Evolutionary conservation across 2,329 filamentous ascomycete genomes (phyloP).

Genomic region (Pyrenophora graminea): DNA sequence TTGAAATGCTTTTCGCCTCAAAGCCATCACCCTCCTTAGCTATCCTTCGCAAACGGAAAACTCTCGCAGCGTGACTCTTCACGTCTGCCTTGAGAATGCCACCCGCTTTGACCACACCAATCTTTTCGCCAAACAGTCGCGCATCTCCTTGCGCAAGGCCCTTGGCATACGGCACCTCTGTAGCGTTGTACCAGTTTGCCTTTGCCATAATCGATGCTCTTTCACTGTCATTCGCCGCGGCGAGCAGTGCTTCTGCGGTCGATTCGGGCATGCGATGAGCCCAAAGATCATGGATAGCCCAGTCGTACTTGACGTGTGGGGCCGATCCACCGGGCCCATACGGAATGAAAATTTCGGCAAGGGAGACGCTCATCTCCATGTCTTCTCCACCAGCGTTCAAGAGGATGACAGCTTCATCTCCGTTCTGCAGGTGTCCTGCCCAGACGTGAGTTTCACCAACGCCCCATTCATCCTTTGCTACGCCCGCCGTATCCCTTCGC

Average conservation of each 20-base stretch:
- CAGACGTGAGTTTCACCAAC: slow-evolving; percentile 34
- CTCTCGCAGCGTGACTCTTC: slow-evolving; percentile 27
- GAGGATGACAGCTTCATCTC: slow-evolving; percentile 28
- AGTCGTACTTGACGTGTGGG: slow-evolving; percentile 28
- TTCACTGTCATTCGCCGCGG: slow-evolving; percentile 12
- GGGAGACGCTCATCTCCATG: slow-evolving; percentile 25
- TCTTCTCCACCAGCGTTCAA: slow-evolving; percentile 26
- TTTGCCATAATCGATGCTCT: slow-evolving; percentile 20
- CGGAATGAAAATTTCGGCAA: slow-evolving; percentile 30
- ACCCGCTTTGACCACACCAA: slow-evolving; percentile 27
- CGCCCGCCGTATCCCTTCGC: slow-evolving; percentile 20
- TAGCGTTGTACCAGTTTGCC: slow-evolving; percentile 30
- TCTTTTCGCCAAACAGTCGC: slow-evolving; percentile 29
- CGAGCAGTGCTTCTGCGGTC: slow-evolving; percentile 21
- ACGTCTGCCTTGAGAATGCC: slow-evolving; percentile 22
- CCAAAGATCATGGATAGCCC: slow-evolving; percentile 33
- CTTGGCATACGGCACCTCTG: slow-evolving; percentile 24
- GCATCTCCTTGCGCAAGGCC: slow-evolving; percentile 23
- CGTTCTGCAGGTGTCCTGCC: slow-evolving; percentile 27
- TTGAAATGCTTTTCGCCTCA: slow-evolving; percentile 28
- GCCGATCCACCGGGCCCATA: slow-evolving; percentile 32
- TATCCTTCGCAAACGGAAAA: slow-evolving; percentile 25
- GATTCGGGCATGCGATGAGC: slow-evolving; percentile 25
- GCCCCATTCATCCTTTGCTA: slow-evolving; percentile 29
- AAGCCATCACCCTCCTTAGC: slow-evolving; percentile 26